Evolutionary conservation across 2,329 filamentous ascomycete species (phyloP).

Genomic region (Fusarium nisikadoi): DNA sequence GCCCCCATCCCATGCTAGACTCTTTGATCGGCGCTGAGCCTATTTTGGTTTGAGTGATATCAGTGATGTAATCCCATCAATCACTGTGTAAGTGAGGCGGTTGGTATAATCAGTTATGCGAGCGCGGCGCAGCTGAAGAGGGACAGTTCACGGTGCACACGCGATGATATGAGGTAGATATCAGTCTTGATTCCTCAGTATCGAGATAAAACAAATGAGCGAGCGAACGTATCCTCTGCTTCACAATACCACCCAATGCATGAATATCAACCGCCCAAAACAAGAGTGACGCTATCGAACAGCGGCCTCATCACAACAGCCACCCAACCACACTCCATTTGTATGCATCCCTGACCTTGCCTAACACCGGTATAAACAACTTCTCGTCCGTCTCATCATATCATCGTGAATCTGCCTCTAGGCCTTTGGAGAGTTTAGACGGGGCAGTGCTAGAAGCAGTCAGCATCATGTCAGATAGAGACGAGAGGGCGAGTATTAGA

Average conservation of each 20-base stretch:
- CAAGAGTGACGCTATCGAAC: constrained; percentile 29
- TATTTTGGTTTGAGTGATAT: constrained; percentile 32
- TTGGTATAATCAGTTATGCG: background rate
- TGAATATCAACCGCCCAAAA: constrained; percentile 17
- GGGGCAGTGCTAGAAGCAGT: constrained; percentile 40
- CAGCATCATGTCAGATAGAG: background rate
- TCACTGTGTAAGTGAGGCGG: background rate
- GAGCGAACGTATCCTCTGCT: constrained; percentile 19
- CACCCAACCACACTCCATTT: constrained; percentile 10
- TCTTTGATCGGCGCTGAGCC: constrained; percentile 31
- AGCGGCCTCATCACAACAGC: constrained; percentile 27
- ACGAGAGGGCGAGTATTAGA: constrained; percentile 14
- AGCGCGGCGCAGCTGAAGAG: background rate
- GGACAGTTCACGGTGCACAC: background rate
- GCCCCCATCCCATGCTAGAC: constrained; percentile 29
- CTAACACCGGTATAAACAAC: constrained; percentile 15
- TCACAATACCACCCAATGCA: background rate
- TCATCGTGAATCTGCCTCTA: constrained; percentile 7
- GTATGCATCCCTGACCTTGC: constrained; percentile 24
- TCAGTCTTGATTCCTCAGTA: constrained; percentile 6
- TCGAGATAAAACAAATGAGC: constrained; percentile 13
- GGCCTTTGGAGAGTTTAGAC: constrained; percentile 30
- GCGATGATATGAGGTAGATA: background rate
- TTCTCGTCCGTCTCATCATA: constrained; percentile 23
- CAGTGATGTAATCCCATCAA: constrained; percentile 35